These are phyloP conservation scores for Sphagnum magellanicum DNA, from an alignment of 228 moss, liverwort and hornwort genomes.

Conservation along the genomic window DNA sequence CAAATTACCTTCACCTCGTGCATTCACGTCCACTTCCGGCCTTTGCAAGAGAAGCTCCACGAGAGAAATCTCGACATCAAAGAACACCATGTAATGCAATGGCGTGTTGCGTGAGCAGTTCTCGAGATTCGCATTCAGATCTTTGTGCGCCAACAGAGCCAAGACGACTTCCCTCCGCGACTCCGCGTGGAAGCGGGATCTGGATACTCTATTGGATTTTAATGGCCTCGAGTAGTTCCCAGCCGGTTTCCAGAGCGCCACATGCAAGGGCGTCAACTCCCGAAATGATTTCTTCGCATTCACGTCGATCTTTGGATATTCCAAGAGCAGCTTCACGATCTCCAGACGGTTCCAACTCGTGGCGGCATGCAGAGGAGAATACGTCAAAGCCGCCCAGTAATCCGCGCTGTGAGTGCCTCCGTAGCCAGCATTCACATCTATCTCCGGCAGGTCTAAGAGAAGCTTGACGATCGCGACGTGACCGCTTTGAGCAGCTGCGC, in stretches of 20 bases:
- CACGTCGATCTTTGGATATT: not conserved
- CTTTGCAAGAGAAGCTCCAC: not conserved
- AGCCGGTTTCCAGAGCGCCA: slow-evolving; percentile 3
- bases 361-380: not conserved
- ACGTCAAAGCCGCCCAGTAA: not conserved
- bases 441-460: not conserved
- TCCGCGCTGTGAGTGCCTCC: not conserved
- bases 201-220: not conserved
- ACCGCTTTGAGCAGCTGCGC: not conserved
- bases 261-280: slow-evolving; percentile 1
- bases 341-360: not conserved
- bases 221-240: not conserved
- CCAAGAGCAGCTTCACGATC: not conserved
- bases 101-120: not conserved
- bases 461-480: not conserved
- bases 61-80: not conserved
- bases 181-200: not conserved
- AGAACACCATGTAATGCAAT: slow-evolving; percentile 3
- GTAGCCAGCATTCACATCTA: slow-evolving; percentile 2
- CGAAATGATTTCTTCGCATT: slow-evolving; percentile 1
- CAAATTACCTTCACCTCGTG: not conserved
- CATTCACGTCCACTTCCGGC: slow-evolving; percentile 4
- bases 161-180: slow-evolving; percentile 1
- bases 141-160: not conserved
- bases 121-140: not conserved